These are phyloP conservation scores for Kodamaea kaohsiungensis DNA, from an alignment of 805 yeast genomes.

Conservation along the genomic window DNA sequence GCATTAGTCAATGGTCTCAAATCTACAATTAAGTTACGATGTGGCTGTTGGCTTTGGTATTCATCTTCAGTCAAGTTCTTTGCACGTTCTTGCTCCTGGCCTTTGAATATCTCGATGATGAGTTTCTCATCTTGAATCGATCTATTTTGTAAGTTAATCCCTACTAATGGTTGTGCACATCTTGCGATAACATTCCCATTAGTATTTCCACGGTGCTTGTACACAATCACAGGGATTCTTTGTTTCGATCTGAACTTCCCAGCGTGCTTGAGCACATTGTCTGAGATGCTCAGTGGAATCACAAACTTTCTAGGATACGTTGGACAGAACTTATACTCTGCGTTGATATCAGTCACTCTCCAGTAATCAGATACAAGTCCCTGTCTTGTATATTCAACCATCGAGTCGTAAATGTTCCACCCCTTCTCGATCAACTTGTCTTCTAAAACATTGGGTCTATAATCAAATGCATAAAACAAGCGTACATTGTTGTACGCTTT, in stretches of 20 bases:
- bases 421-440: conserved; percentile 49
- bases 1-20: conserved; percentile 94
- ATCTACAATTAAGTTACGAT: conserved; percentile 74
- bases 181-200: conserved; percentile 81
- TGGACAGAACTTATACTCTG: conserved; percentile 62
- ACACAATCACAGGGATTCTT: conserved; percentile 80
- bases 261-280: conserved; percentile 79
- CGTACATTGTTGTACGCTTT: conserved; percentile 44
- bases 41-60: conserved; percentile 32
- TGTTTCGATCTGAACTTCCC: conserved; percentile 82
- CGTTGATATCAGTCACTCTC: conserved; percentile 70
- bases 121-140: conserved; percentile 90
- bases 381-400: conserved; percentile 71
- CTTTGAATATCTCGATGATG: conserved; percentile 68
- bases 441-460: conserved; percentile 75
- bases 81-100: conserved; percentile 44
- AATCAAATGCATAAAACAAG: conserved; percentile 75
- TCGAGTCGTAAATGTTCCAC: conserved; percentile 70
- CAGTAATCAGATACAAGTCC: conserved; percentile 58
- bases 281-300: conserved; percentile 78
- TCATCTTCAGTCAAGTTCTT: conserved; percentile 19
- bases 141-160: conserved; percentile 74
- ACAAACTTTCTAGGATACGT: conserved; percentile 72
- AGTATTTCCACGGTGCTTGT: conserved; percentile 55
- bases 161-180: conserved; percentile 92